Evolutionary conservation across 208 protist species (phyloP).

Genomic region (Naegleria gruberi): DNA sequence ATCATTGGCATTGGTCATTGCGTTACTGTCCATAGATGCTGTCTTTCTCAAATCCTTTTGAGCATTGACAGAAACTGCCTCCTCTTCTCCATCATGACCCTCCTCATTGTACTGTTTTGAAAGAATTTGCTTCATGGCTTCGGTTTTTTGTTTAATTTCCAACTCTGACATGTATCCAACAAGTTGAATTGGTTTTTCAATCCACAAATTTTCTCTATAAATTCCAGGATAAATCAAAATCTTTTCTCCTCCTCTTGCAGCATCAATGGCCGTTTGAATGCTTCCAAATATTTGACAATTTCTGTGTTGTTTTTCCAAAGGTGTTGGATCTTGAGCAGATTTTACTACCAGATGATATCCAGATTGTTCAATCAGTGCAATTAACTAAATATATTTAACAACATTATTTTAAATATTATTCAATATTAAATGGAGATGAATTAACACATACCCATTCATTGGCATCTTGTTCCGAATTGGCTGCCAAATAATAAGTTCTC

Average conservation of each 20-base stretch:
- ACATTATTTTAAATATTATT: too few relatives aligned
- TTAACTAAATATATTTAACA: background rate
- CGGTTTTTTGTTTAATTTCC: background rate
- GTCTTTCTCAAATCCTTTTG: too few relatives aligned
- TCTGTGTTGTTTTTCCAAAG: background rate
- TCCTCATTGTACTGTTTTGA: too few relatives aligned
- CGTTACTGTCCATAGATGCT: too few relatives aligned
- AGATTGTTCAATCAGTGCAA: background rate
- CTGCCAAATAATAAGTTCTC: background rate
- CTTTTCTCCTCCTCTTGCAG: background rate
- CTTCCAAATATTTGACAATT: background rate
- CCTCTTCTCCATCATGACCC: too few relatives aligned
- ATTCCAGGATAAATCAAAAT: background rate
- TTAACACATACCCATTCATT: background rate
- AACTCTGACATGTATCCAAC: background rate
- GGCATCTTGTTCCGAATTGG: background rate
- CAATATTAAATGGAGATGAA: too few relatives aligned
- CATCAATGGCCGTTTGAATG: background rate
- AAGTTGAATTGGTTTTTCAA: background rate
- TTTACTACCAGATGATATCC: background rate
- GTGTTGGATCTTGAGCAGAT: background rate
- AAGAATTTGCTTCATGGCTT: background rate
- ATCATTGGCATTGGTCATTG: too few relatives aligned
- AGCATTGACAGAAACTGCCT: too few relatives aligned
- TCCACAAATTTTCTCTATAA: background rate